Evolutionary conservation across 805 yeast species (phyloP).

Genomic region (Metschnikowia amazonensis): DNA sequence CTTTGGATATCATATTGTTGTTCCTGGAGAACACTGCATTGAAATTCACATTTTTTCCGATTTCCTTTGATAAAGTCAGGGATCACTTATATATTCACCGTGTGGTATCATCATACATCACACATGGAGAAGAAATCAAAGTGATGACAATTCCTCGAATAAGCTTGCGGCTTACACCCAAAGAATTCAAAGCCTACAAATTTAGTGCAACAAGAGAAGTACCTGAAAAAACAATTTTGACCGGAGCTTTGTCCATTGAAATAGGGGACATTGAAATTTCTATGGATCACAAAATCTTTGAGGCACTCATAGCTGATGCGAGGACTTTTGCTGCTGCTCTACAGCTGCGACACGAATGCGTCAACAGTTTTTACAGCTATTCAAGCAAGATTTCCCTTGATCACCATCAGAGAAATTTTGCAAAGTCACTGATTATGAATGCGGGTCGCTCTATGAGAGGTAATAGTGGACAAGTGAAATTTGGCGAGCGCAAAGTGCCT

Average conservation of each 20-base stretch:
- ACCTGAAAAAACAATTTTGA: slow-evolving; percentile 3
- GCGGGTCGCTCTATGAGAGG: slow-evolving; percentile 12
- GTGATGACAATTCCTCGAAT: slow-evolving; percentile 20
- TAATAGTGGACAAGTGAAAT: slow-evolving; percentile 6
- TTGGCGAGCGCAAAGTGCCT: slow-evolving; percentile 26
- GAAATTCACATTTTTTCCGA: slow-evolving; percentile 36
- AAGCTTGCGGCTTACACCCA: slow-evolving; percentile 3
- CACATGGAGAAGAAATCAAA: slow-evolving; percentile 8
- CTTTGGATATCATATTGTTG: slow-evolving; percentile 25
- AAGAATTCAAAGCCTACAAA: slow-evolving; percentile 21
- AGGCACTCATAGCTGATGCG: neutral
- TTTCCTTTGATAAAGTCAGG: slow-evolving; percentile 38
- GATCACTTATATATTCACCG: slow-evolving; percentile 33
- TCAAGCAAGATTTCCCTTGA: neutral
- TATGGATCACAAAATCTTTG: slow-evolving; percentile 5
- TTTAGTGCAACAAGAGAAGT: slow-evolving; percentile 3
- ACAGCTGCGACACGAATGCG: neutral
- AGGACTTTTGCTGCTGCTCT: neutral
- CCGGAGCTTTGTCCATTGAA: slow-evolving; percentile 8
- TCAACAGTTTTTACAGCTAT: slow-evolving; percentile 3
- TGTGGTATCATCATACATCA: slow-evolving; percentile 13
- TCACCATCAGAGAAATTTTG: neutral
- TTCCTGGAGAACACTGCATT: slow-evolving; percentile 20
- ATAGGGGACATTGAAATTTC: slow-evolving; percentile 16
- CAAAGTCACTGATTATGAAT: slow-evolving; percentile 4